Evolutionary conservation across 768 basidiomycete species (phyloP).

Genomic region (Boletus sp.): DNA sequence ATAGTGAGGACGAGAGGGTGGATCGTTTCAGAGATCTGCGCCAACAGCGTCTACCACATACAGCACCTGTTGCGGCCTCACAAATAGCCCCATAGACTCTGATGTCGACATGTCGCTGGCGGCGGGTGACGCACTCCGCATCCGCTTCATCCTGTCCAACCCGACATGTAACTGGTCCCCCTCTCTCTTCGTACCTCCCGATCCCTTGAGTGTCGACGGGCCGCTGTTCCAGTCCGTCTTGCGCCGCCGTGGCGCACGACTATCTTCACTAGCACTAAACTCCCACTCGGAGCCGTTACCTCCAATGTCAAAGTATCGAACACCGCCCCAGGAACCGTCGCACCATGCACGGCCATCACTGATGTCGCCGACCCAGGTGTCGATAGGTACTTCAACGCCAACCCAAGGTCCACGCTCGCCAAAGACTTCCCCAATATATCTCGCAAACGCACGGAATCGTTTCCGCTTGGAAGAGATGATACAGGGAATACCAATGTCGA

Average conservation of each 20-base stretch:
- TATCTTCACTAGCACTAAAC: constrained; percentile 47
- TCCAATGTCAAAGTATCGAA: constrained; percentile 82
- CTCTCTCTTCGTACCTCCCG: constrained; percentile 46
- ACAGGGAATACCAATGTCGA: constrained; percentile 88
- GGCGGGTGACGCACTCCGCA: constrained; percentile 67
- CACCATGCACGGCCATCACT: constrained; percentile 77
- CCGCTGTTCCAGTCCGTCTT: constrained; percentile 22
- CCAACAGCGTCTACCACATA: constrained; percentile 86
- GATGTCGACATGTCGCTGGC: constrained; percentile 54
- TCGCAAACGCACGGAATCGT: constrained; percentile 81
- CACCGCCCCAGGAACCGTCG: constrained; percentile 79
- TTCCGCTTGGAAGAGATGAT: constrained; percentile 82
- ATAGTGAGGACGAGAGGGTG: not conserved
- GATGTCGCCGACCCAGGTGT: constrained; percentile 47
- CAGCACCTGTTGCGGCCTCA: constrained; percentile 81
- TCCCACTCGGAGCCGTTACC: constrained; percentile 60
- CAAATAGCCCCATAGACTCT: constrained; percentile 75
- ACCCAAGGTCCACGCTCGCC: constrained; percentile 87
- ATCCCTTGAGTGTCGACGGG: constrained; percentile 39
- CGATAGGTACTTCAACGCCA: constrained; percentile 82
- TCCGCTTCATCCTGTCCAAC: constrained; percentile 51
- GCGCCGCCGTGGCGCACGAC: constrained; percentile 28
- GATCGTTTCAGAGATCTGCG: constrained; percentile 46
- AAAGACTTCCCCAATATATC: constrained; percentile 84
- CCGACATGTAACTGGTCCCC: constrained; percentile 49